Evolutionary conservation across 176 grass and related monocot species (phyloP), one percentile per base, ranked within the genome.

Genomic region (Luzula sylvatica): DNA sequence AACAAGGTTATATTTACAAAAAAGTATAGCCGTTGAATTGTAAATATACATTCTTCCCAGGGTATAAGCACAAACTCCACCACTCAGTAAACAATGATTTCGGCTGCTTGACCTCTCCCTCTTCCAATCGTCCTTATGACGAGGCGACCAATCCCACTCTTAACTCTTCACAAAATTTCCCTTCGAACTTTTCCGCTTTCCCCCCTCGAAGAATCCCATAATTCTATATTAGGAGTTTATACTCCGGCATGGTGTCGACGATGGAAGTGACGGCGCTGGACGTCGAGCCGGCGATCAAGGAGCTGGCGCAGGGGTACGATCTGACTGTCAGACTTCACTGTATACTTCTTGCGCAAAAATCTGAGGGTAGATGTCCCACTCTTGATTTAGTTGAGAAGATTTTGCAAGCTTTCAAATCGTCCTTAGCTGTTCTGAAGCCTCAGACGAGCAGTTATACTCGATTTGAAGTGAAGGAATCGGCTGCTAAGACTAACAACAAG

Each of bases 271-370:
- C 60, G 1, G 4, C 43, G 11, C 3, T 30, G 4, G 43, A 64
- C 43, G 11, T 64, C 7, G 60, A 32, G 14, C 60, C 16, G 43
- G 60, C 42, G 42, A 32, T 64, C 21, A 64, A 64, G 60, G 60
- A 64, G 16, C 45, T 64, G 23, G 15, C 22, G 14, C 25, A 26
- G 11, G 60, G 60, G 13, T 64, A 38, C 60, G 60, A 64, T 29
- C 42, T 64, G 8, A 26, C 60, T 1, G 24, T 64, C 3, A 42
- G 47, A 23, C 60, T 64, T 0, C 60, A 64, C 60, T 64, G 60
- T 21, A 64, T 64, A 26, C 60, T 64, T 11, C 43, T 64, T 0
- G 58, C 58, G 22, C 58, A 62, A 7, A 64, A 64, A 13, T 46
- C 39, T 5, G 43, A 64, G 7, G 20, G 15, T 12, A 64, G 60